These are phyloP conservation scores for Neurospora sp. DNA, from an alignment of 495 filamentous ascomycete species.

Conservation along the genomic window DNA sequence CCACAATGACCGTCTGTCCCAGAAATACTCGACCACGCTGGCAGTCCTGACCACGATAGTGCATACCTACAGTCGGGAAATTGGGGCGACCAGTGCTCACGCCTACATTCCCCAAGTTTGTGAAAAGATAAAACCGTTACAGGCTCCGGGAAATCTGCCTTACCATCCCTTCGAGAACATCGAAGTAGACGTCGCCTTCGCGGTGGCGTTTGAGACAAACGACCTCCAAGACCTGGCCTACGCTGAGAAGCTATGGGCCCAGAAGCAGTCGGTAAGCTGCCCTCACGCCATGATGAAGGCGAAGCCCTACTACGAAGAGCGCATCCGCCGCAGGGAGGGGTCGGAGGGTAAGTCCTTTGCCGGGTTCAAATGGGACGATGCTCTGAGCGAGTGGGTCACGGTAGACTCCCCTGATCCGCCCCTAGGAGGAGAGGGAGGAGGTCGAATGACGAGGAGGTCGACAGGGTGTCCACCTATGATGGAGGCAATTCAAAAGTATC, in stretches of 20 bases:
- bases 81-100: slow-evolving; percentile 1
- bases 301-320: neutral
- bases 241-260: slow-evolving; percentile 26
- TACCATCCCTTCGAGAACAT: slow-evolving; percentile 11
- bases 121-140: slow-evolving; percentile 15
- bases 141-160: slow-evolving; percentile 5
- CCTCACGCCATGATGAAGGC: neutral
- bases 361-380: slow-evolving; percentile 42
- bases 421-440: neutral
- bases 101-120: slow-evolving; percentile 14
- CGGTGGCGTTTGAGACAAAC: slow-evolving; percentile 31
- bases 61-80: slow-evolving; percentile 13
- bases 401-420: slow-evolving; percentile 17
- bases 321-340: neutral
- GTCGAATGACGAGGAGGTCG: neutral
- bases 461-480: neutral
- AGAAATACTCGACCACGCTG: slow-evolving; percentile 19
- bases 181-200: slow-evolving; percentile 24
- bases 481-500: neutral
- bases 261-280: neutral
- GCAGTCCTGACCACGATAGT: slow-evolving; percentile 14
- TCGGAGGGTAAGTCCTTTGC: slow-evolving; percentile 10
- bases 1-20: slow-evolving; percentile 1
- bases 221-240: slow-evolving; percentile 33
- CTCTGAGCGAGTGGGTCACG: slow-evolving; percentile 44